phyloP scores from a whole-genome alignment of 495 filamentous ascomycete species.

The Hypomontagnella monticulosa region DNA sequence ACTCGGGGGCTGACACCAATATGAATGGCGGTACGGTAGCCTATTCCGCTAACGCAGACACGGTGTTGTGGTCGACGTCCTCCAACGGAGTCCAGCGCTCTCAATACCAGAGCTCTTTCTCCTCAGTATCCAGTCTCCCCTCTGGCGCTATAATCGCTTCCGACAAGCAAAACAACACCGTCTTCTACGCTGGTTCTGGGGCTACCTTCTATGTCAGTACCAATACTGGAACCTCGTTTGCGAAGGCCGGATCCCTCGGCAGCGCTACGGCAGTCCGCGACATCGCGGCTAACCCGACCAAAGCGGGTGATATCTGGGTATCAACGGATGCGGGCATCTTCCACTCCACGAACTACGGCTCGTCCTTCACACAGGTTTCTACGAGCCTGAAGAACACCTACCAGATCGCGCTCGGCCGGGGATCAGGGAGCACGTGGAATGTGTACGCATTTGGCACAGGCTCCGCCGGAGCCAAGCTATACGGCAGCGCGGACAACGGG shows the following conservation, averaged over 20 bases:
- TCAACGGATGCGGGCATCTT: conserved; percentile 64
- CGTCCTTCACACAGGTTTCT: conserved; percentile 54
- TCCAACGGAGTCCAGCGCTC: conserved; percentile 55
- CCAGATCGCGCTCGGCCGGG: conserved; percentile 57
- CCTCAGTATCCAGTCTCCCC: conserved; percentile 55
- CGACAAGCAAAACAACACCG: conserved; percentile 61
- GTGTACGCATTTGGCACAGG: conserved; percentile 62
- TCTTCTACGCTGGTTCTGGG: conserved; percentile 62
- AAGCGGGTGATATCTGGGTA: conserved; percentile 62
- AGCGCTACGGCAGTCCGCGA: conserved; percentile 54
- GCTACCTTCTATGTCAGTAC: conserved; percentile 58
- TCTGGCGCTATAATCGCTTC: conserved; percentile 58
- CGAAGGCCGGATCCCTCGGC: conserved; percentile 46
- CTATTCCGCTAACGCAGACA: conserved; percentile 62
- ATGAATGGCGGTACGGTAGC: conserved; percentile 59
- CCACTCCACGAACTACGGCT: conserved; percentile 60
- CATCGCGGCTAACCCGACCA: conserved; percentile 59
- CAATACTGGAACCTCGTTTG: conserved; percentile 57
- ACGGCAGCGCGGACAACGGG: conserved; percentile 60
- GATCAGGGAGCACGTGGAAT: conserved; percentile 50
- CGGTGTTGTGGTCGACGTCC: conserved; percentile 59
- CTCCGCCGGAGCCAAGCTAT: conserved; percentile 56
- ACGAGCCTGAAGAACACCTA: conserved; percentile 53
- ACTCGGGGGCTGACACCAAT: conserved; percentile 55
- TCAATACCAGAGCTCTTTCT: conserved; percentile 54